Percentiles rank a stretch among this genome's conserved stretches.
phyloP scores from a whole-genome alignment of 148 eudicot genomes.

The Amaranthus cruentus region DNA sequence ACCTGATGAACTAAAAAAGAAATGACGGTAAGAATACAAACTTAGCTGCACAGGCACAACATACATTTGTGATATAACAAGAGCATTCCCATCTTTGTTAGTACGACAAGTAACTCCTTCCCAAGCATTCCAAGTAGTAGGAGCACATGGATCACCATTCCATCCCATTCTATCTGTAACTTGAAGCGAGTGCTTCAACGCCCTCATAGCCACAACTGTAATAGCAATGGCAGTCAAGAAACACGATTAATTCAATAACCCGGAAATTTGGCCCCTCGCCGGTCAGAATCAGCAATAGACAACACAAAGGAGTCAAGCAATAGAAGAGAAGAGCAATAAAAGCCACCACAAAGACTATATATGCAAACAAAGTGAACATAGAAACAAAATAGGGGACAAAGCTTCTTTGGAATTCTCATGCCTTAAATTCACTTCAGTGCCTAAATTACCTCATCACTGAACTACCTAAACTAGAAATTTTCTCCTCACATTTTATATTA shows the following conservation, averaged over 20 bases:
- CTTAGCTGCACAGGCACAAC: not conserved
- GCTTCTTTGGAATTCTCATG: not conserved
- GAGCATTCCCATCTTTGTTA: conserved; percentile 47
- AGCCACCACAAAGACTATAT: not conserved
- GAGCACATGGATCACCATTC: conserved; percentile 98
- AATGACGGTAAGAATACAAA: not conserved
- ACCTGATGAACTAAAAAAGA: not conserved
- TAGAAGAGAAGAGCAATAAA: not conserved
- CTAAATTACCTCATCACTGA: not conserved
- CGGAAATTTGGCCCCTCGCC: not conserved
- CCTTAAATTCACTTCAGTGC: not conserved
- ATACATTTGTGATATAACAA: conserved; percentile 73
- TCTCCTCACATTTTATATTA: not conserved
- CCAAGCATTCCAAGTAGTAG: conserved; percentile 93
- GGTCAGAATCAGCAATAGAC: not conserved
- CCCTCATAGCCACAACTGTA: conserved; percentile 88
- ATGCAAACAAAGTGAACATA: not conserved
- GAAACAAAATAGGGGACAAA: not conserved
- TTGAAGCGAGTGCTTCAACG: conserved; percentile 74
- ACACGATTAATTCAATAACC: not conserved
- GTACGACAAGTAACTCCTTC: conserved; percentile 88
- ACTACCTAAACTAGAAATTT: not conserved
- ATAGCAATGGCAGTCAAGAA: conserved; percentile 17
- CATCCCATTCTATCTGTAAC: conserved; percentile 95
- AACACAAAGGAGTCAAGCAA: not conserved